Evolutionary conservation across 2,329 filamentous ascomycete genomes (phyloP).

Genomic region (Curvularia verruculosa): DNA sequence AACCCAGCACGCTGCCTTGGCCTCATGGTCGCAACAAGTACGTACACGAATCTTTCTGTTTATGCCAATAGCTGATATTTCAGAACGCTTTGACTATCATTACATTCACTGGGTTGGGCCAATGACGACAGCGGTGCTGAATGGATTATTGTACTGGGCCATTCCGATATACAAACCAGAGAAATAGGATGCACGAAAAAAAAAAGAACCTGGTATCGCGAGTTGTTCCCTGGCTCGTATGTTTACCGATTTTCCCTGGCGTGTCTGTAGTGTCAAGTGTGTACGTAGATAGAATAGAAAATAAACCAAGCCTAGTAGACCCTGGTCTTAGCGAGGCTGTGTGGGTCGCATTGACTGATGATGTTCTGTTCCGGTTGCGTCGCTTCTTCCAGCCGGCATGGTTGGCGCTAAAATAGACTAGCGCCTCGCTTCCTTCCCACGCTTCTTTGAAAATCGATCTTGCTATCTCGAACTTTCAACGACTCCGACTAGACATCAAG

Average conservation of each 20-base stretch:
- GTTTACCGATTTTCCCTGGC: too few relatives aligned
- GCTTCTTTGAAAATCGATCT: constrained; percentile 3
- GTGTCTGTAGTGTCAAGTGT: too few relatives aligned
- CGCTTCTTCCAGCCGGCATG: neutral
- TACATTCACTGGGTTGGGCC: constrained; percentile 26
- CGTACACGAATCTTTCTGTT: neutral
- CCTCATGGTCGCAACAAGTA: constrained; percentile 39
- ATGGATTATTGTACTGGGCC: neutral
- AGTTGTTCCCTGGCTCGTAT: neutral
- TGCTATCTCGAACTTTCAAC: constrained; percentile 26
- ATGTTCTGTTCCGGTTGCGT: neutral
- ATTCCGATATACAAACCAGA: constrained; percentile 1
- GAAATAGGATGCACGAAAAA: neutral
- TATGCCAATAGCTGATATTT: neutral
- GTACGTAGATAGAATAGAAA: neutral
- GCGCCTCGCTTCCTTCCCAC: constrained; percentile 14
- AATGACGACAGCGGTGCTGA: neutral
- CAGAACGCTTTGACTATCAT: constrained; percentile 41
- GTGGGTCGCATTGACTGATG: neutral
- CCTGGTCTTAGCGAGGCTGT: neutral
- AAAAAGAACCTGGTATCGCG: too few relatives aligned
- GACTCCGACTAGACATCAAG: constrained; percentile 36
- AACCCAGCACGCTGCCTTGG: constrained; percentile 47
- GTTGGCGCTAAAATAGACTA: constrained; percentile 12
- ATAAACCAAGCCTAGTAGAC: neutral